phyloP scores from a whole-genome alignment of 441 rosid genomes.

The Euphorbia celastroides region DNA sequence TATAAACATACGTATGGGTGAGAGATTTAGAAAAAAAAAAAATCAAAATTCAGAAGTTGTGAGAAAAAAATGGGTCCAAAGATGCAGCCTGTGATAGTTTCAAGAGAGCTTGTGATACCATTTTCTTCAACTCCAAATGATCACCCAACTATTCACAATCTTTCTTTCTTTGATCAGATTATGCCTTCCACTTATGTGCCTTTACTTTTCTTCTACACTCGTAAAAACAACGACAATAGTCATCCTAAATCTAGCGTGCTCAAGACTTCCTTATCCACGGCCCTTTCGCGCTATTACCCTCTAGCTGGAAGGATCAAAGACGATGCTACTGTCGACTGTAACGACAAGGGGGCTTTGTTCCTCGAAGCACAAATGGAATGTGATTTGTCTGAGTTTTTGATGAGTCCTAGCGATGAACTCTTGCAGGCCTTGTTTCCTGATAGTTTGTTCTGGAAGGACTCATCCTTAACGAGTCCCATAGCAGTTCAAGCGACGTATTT shows the following conservation, averaged over 20 bases:
- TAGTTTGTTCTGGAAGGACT: not conserved
- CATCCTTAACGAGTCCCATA: not conserved
- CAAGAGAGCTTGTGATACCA: too few relatives aligned
- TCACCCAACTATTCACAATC: too few relatives aligned
- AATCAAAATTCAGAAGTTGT: too few relatives aligned
- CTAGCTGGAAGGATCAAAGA: conserved; percentile 7
- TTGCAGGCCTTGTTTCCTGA: not conserved
- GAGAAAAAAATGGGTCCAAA: not conserved
- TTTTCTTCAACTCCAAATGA: too few relatives aligned
- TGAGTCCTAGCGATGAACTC: not conserved
- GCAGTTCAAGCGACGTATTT: conserved; percentile 22
- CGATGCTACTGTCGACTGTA: not conserved
- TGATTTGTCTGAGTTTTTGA: not conserved
- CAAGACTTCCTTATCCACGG: not conserved
- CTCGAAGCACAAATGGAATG: conserved; percentile 1
- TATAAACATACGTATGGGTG: too few relatives aligned
- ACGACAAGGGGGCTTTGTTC: not conserved
- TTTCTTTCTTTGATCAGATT: too few relatives aligned
- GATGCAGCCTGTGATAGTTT: too few relatives aligned
- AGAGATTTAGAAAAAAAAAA: too few relatives aligned
- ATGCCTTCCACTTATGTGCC: too few relatives aligned
- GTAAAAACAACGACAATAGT: too few relatives aligned
- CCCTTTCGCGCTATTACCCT: conserved; percentile 1
- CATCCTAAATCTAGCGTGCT: not conserved
- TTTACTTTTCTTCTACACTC: too few relatives aligned